Base-by-base conservation (phyloP, 257 asterid genomes). In the Echium plantagineum region DNA sequence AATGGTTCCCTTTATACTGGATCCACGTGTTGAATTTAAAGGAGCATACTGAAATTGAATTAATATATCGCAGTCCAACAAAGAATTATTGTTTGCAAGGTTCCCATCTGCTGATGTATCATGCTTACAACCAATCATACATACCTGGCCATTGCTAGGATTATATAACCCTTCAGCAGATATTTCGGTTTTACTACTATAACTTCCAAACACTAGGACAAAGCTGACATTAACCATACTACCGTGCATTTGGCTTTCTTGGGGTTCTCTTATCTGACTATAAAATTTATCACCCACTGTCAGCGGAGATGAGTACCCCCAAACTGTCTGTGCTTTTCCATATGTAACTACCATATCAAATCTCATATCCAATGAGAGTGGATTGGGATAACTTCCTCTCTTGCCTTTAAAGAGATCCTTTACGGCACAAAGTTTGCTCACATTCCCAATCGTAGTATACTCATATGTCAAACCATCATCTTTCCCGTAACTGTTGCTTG, bases 61-160 rank as follows among this genome's bases (percentile, higher is more conserved):
- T 10, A 77, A 61, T 35, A 87, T 64, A 52, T 84, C 91, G 30
- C 96, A 87, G 63, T 84, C 94, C 18, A 22, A 38, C 15, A 74
- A 62, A 10, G 49, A 10, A 12, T 42, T 42, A 8, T 60, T 26
- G 22, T 28, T 46, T 4, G 42, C 54, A 3, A 61, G 15, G 3
- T 62, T 67, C 1, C 16, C 62, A 32, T 6, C 62, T 20, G 20
- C 13, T 5, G 58, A 35, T 49, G 13, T 4, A 58, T 78, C 24
- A 67, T 74, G 68, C 64, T 82, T 76, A 73, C 91, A 87, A n/a
- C 89, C 96, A 21, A 82, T 79, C 90, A 85, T 80, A 59, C 96
- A 87, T 51, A 84, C 80, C 10, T 67, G 66, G 7, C 96, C 89
- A 7, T 73, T 82, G 60, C 66, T 68, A 6, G 61, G 46, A 76